A percentile compares a stretch with the other conserved stretches of the same genome.
These are phyloP conservation scores for Gremmenia infestans DNA, from an alignment of 2,329 filamentous ascomycete genomes.

Conservation along the genomic window DNA sequence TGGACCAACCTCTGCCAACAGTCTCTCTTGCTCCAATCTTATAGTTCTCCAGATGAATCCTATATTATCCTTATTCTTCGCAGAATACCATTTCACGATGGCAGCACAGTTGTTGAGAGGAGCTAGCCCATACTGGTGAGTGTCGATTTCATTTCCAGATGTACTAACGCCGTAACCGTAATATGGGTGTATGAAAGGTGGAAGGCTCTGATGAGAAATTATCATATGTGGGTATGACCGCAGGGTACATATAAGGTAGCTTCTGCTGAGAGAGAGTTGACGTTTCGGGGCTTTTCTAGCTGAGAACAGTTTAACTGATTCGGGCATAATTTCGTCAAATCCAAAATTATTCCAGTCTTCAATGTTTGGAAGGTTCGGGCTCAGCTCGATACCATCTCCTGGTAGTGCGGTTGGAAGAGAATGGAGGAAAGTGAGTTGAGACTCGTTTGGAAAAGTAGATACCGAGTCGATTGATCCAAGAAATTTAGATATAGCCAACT, in stretches of 20 bases:
- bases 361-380: background rate
- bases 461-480: background rate
- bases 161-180: background rate
- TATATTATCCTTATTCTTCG: conserved; percentile 13
- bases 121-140: background rate
- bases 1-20: conserved; percentile 12
- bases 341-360: background rate
- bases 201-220: conserved; percentile 2
- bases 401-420: background rate
- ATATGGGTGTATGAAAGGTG: conserved; percentile 20
- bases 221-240: conserved; percentile 19
- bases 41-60: conserved; percentile 17
- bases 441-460: background rate
- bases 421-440: background rate
- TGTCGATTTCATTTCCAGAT: background rate
- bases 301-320: conserved; percentile 7
- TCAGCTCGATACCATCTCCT: background rate
- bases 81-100: conserved; percentile 12
- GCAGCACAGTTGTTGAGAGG: conserved; percentile 12
- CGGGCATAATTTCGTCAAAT: background rate
- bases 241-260: conserved; percentile 13
- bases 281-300: background rate
- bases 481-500: background rate
- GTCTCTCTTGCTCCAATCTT: conserved; percentile 15
- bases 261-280: conserved; percentile 12